These are phyloP conservation scores for Euphorbia tirucalli DNA, from an alignment of 345 rosid species.

Conservation along the genomic window DNA sequence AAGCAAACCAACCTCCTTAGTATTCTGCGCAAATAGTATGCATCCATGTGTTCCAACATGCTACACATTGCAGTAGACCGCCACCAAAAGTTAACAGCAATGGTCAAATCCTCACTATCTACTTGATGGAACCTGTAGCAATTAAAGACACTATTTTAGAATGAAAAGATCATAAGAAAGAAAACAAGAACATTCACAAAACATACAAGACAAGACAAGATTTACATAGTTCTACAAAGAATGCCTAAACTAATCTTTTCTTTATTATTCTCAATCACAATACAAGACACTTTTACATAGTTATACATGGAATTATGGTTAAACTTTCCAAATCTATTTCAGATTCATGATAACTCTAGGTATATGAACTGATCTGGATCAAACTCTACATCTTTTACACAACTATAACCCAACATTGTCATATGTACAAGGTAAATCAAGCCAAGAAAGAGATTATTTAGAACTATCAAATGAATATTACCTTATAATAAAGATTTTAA, in stretches of 20 bases:
- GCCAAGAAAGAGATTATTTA: not conserved
- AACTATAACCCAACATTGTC: constrained; percentile 22
- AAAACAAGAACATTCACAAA: not conserved
- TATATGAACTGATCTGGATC: no score
- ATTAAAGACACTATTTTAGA: constrained; percentile 8
- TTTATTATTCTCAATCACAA: no score
- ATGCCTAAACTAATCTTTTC: no score
- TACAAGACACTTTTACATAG: no score
- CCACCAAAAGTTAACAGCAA: constrained; percentile 94
- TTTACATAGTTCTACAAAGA: no score
- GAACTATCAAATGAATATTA: no score
- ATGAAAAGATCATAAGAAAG: not conserved
- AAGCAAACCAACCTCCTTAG: constrained; percentile 51
- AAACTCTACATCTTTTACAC: no score
- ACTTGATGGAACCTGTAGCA: constrained; percentile 83
- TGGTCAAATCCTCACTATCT: constrained; percentile 75
- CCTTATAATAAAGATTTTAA: no score
- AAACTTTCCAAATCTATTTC: no score
- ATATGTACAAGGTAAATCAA: constrained; percentile 7
- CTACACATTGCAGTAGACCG: constrained; percentile 57
- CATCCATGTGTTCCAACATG: constrained; percentile 77
- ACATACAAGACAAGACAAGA: no score
- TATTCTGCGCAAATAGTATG: constrained; percentile 78
- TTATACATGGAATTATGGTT: no score
- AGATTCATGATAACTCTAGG: no score